Percentiles rank a stretch among this genome's conserved stretches.
Evolutionary conservation across 2,329 filamentous ascomycete genomes (phyloP).

Genomic region (Massarina eburnea): DNA sequence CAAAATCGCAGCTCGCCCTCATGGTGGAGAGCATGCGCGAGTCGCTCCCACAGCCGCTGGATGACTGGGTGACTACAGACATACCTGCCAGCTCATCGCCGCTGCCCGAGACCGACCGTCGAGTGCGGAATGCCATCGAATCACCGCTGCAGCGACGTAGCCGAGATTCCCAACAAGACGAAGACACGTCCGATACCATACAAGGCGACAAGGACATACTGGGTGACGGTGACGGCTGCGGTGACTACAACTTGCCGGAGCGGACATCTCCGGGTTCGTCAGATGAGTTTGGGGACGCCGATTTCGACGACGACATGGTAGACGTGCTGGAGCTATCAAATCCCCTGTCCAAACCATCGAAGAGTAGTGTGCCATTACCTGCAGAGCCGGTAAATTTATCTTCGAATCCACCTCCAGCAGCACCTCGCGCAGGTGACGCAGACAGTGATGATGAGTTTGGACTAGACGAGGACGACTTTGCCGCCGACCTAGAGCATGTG

Average conservation of each 20-base stretch:
- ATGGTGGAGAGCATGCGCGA: slow-evolving; percentile 50
- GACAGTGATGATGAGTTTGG: slow-evolving; percentile 49
- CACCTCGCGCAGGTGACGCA: slow-evolving; percentile 4
- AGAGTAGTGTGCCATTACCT: slow-evolving; percentile 8
- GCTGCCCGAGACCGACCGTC: slow-evolving; percentile 39
- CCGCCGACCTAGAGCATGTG: slow-evolving; percentile 60
- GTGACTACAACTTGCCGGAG: slow-evolving; percentile 5
- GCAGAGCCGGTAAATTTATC: slow-evolving; percentile 9
- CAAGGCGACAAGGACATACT: background rate
- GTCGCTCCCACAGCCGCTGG: slow-evolving; percentile 41
- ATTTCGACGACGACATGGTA: slow-evolving; percentile 40
- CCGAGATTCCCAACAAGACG: slow-evolving; percentile 8
- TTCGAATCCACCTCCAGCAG: background rate
- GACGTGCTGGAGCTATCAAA: slow-evolving; percentile 30
- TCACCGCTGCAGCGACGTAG: slow-evolving; percentile 36
- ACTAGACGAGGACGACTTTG: slow-evolving; percentile 52
- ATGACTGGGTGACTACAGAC: slow-evolving; percentile 21
- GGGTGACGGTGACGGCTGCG: background rate
- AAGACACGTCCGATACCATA: background rate
- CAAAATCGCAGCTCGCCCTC: slow-evolving; percentile 31
- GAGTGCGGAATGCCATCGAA: slow-evolving; percentile 14
- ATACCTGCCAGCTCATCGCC: slow-evolving; percentile 52
- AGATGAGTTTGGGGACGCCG: slow-evolving; percentile 39
- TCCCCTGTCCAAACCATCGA: background rate
- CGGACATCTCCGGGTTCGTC: slow-evolving; percentile 25